Conservation (phyloP, 179 eudicot genomes). For the Nepenthes alata region DNA sequence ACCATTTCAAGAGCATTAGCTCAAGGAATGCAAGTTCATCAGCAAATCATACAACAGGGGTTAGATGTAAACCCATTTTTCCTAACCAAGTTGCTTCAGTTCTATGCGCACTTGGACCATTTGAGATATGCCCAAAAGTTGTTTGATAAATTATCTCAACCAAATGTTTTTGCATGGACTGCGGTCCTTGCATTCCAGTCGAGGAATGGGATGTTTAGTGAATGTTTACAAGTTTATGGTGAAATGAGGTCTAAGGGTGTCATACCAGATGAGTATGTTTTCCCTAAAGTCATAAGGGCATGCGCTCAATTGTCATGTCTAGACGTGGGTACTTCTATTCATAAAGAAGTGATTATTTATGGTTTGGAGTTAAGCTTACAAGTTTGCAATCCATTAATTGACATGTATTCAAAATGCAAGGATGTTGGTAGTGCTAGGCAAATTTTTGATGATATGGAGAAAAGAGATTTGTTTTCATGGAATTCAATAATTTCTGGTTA, state of each 20-base stretch:
- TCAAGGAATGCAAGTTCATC: slow-evolving; percentile 37
- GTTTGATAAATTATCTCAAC: slow-evolving; percentile 40
- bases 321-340: slow-evolving; percentile 24
- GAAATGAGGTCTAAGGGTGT: slow-evolving; percentile 28
- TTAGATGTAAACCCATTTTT: slow-evolving; percentile 23
- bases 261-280: slow-evolving; percentile 37
- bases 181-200: slow-evolving; percentile 34
- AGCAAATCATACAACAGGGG: slow-evolving; percentile 28
- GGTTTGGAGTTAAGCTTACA: slow-evolving; percentile 27
- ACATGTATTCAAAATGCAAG: slow-evolving; percentile 46
- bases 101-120: slow-evolving; percentile 28
- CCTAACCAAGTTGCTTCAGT: slow-evolving; percentile 36
- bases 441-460: slow-evolving; percentile 30
- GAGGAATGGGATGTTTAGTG: slow-evolving; percentile 16
- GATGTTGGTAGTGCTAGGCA: slow-evolving; percentile 21
- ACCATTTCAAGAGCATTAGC: slow-evolving; percentile 28
- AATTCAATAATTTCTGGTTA: slow-evolving; percentile 46
- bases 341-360: slow-evolving; percentile 34
- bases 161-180: slow-evolving; percentile 52
- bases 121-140: slow-evolving; percentile 23
- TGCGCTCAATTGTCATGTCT: slow-evolving; percentile 19
- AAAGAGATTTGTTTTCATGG: slow-evolving; percentile 37
- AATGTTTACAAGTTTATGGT: slow-evolving; percentile 20
- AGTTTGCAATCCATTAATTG: slow-evolving; percentile 41
- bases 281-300: slow-evolving; percentile 38